phyloP scores from a whole-genome alignment of 768 basidiomycete genomes.

The Lyophyllum shimeji region DNA sequence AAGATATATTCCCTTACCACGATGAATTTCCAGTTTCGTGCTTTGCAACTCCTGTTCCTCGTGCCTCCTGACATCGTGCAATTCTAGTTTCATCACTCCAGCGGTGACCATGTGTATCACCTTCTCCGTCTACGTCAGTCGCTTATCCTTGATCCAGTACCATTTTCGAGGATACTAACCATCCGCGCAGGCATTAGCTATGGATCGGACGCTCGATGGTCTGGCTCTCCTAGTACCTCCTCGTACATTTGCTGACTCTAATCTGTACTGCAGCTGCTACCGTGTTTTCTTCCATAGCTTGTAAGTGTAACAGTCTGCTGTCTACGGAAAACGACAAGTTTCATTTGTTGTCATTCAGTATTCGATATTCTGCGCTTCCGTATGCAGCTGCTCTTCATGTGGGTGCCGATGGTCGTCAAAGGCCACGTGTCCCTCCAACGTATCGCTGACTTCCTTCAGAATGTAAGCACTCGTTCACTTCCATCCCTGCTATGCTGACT shows the following conservation, averaged over 20 bases:
- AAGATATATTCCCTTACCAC: conserved; percentile 48
- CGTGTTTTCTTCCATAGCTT: conserved; percentile 15
- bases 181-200: conserved; percentile 9
- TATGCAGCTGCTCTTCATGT: conserved; percentile 33
- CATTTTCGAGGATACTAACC: not conserved
- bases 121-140: conserved; percentile 45
- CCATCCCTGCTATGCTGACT: not conserved
- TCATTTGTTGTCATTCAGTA: conserved; percentile 29
- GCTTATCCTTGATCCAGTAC: not conserved
- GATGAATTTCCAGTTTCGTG: conserved; percentile 39
- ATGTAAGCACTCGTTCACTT: conserved; percentile 21
- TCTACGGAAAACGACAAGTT: not conserved
- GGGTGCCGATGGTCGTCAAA: conserved; percentile 21
- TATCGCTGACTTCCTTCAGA: conserved; percentile 35
- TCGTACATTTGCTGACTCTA: not conserved
- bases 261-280: conserved; percentile 6
- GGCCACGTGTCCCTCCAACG: conserved; percentile 67
- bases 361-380: conserved; percentile 60
- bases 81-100: conserved; percentile 54
- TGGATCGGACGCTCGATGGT: conserved; percentile 14
- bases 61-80: not conserved
- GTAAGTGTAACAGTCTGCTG: not conserved
- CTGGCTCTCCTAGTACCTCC: not conserved
- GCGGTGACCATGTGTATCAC: conserved; percentile 64
- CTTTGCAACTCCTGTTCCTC: not conserved